Evolutionary conservation across 2,329 filamentous ascomycete genomes (phyloP), one percentile per base, ranked within the genome.

Genomic region (Zymoseptoria crescenta): DNA sequence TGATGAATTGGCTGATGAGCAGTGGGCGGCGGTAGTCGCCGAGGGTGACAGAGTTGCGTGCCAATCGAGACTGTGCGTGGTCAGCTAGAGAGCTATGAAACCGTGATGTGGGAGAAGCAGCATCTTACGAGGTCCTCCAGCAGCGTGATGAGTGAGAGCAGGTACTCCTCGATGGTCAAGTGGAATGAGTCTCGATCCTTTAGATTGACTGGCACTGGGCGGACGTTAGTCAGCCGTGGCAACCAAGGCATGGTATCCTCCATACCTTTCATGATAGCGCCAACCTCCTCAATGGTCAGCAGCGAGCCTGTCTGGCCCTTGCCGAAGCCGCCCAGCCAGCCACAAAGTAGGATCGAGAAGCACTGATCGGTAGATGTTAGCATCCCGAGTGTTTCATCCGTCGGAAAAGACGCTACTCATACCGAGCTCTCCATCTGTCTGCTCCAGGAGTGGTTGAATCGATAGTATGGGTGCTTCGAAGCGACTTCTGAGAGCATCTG

Each of bases 161-260:
- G 86, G 75, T 99, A 99, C 76, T 99, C 94, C 76, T 99, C 94
- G 68, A 97, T 93, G 50, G 91, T 95, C 69, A 99, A 81, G 74
- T 99, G 94, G 81, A 99, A 99, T 55, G 86, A 84, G 73, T 97
- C 93, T 62, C 83, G 80, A 69, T 93, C 88, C 74, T 96, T 96
- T 69, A 96, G 82, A 72, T 96, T 96, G 63, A 94, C 87, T 10
- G 91, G 92, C 9, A 96, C 92, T 92, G 64, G 35, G 27, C 28
- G 41, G 35, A 20, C 56, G 21, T 30, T 16, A 58, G 41, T 62
- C 49, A 56, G 59, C 48, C 6, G 57, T 10, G 41, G 7, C 10
- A 19, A 16, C 35, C 35, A 45, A 45, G 24, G 35, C 35, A 45
- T n/a, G n/a, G 4, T 45, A 5, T 45, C 35, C 13, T 45, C 16